Conservation (phyloP, 75 land plant species). For the Azolla pinnata region DNA sequence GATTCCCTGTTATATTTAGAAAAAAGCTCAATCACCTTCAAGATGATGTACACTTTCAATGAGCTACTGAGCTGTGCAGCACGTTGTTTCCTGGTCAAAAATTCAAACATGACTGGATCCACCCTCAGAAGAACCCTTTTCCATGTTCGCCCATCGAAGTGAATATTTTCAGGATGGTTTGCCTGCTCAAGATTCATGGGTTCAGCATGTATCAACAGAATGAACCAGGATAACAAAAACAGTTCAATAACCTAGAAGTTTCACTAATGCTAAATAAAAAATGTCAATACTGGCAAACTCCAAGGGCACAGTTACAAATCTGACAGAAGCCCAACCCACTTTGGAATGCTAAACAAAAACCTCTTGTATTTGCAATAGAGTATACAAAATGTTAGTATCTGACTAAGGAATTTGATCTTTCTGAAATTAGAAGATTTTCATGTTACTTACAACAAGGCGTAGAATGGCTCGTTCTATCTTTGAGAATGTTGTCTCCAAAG, state of each 20-base stretch:
- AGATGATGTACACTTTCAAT: slow-evolving; percentile 56
- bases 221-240: no score
- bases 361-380: no score
- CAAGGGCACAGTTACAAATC: no score
- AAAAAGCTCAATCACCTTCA: slow-evolving; percentile 38
- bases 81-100: slow-evolving; percentile 53
- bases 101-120: slow-evolving; percentile 58
- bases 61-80: slow-evolving; percentile 48
- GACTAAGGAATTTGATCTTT: no score
- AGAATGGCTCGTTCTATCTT: slow-evolving; percentile 89
- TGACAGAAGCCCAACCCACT: no score
- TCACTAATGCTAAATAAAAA: no score
- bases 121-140: slow-evolving; percentile 53
- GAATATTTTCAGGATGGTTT: slow-evolving; percentile 4
- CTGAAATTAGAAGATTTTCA: no score
- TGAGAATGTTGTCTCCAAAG: slow-evolving; percentile 73
- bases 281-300: no score
- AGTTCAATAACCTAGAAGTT: no score
- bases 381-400: no score
- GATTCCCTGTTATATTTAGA: neutral
- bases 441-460: slow-evolving; percentile 64
- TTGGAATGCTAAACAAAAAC: no score
- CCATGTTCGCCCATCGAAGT: slow-evolving; percentile 47
- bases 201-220: no score
- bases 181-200: slow-evolving; percentile 3